These are phyloP conservation scores for Pholiota molesta DNA, from an alignment of 768 basidiomycete genomes.

Conservation along the genomic window DNA sequence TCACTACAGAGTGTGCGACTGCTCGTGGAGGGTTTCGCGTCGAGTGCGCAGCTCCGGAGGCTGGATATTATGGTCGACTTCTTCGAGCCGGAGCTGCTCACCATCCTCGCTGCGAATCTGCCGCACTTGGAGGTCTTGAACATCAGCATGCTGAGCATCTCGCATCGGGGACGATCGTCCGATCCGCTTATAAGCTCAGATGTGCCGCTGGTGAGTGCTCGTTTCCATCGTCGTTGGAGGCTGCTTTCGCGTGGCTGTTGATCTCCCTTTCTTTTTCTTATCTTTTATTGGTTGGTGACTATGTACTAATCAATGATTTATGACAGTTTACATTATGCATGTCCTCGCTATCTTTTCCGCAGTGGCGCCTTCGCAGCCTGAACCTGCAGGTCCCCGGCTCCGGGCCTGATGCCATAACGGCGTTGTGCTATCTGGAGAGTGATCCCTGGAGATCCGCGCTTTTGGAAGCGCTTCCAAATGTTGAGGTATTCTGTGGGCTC, in stretches of 20 bases:
- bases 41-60: conserved; percentile 1
- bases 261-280: too few species aligned
- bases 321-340: neutral
- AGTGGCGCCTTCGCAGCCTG: neutral
- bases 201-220: neutral
- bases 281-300: too few species aligned
- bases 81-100: conserved; percentile 8
- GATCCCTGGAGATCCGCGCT: neutral
- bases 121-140: conserved; percentile 13
- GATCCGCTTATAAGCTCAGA: neutral
- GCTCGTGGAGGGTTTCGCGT: conserved; percentile 7
- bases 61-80: conserved; percentile 4
- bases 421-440: neutral
- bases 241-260: too few species aligned
- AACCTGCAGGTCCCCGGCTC: neutral
- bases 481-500: neutral
- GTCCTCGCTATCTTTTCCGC: neutral
- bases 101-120: conserved; percentile 5
- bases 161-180: neutral
- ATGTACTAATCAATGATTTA: too few species aligned
- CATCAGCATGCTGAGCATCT: neutral
- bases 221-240: too few species aligned
- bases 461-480: neutral
- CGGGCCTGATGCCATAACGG: neutral
- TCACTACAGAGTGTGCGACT: neutral